Evolutionary conservation across 352 stramenopile genomes (phyloP), one percentile per base, ranked within the genome.

Genomic region (Blastocystis sp.): DNA sequence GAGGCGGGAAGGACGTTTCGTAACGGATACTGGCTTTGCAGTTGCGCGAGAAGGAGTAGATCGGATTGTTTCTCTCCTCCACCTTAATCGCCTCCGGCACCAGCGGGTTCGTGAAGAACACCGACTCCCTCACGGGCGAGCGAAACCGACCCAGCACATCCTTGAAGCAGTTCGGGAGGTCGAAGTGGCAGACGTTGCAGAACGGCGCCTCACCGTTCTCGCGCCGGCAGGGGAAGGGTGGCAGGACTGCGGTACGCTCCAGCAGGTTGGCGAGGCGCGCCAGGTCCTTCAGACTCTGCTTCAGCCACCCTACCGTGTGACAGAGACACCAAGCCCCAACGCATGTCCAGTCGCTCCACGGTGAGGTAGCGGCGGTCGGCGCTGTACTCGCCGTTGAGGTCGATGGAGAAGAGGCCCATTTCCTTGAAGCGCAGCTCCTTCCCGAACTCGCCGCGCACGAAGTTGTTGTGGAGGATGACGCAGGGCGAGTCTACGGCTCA

Each of bases 401-500:
- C 61, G 4, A 84, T 14, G 2, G 38, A 59, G 60, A 69, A 84
- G 10, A 84, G 40, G 38, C 59, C 48, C 74, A 84, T 84, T 52
- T 84, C 74, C 61, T 84, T 84, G 17, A 84, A 59, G 11, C 74
- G 48, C 40, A 69, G 69, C 3, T 69, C 17, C 38, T 84, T 84
- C 10, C 66, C 66, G n/a, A 28, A 9, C 34, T 84, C 56, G n/a
- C 74, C 74, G 1, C 11, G 65, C 34, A 84, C 53, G 34, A 34
- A 84, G 34, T 84, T 84, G 53, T 84, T 84, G 74, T 84, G 74
- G 28, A 84, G 34, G 34, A 84, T 70, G 21, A 70, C 40, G n/a
- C 69, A 59, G 7, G 28, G 3, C 34, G 9, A 4, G 23, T 52
- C 60, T 40, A 84, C 41, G 7, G 7, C 34, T 23, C 23, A 74